A percentile compares a stretch with the other conserved stretches of the same genome.
Evolutionary conservation across 2,329 filamentous ascomycete species (phyloP).

Genomic region (Trichoderma hamatum): DNA sequence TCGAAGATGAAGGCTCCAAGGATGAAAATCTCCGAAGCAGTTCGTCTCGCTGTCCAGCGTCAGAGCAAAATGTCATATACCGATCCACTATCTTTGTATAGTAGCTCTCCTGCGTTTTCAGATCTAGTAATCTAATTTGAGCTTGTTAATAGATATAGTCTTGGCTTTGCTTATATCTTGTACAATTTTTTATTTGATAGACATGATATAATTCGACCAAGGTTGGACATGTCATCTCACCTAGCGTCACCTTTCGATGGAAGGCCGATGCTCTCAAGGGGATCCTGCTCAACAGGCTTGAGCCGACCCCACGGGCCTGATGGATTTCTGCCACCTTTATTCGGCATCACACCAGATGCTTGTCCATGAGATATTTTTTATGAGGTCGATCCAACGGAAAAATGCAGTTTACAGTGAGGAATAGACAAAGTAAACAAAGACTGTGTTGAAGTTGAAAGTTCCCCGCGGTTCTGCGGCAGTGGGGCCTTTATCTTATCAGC

Average conservation of each 20-base stretch:
- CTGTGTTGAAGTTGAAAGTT: neutral
- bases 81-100: constrained; percentile 85
- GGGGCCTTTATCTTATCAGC: constrained; percentile 20
- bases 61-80: constrained; percentile 86
- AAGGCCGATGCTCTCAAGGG: constrained; percentile 79
- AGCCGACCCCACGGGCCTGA: constrained; percentile 70
- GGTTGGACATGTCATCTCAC: constrained; percentile 49
- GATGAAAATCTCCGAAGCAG: constrained; percentile 76
- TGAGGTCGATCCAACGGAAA: too few relatives aligned
- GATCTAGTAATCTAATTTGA: constrained; percentile 64
- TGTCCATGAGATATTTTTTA: neutral
- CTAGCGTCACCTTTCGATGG: constrained; percentile 89
- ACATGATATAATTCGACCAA: neutral
- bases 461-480: neutral
- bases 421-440: neutral
- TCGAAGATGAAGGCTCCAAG: constrained; percentile 44
- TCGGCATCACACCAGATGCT: constrained; percentile 32
- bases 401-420: neutral
- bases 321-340: constrained; percentile 38
- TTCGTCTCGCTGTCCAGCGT: constrained; percentile 69
- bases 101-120: constrained; percentile 80
- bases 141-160: neutral
- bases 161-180: neutral
- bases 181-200: neutral
- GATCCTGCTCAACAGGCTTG: constrained; percentile 73